Evolutionary conservation across 2,329 filamentous ascomycete genomes (phyloP).

Genomic region (Scytalidium sp.): DNA sequence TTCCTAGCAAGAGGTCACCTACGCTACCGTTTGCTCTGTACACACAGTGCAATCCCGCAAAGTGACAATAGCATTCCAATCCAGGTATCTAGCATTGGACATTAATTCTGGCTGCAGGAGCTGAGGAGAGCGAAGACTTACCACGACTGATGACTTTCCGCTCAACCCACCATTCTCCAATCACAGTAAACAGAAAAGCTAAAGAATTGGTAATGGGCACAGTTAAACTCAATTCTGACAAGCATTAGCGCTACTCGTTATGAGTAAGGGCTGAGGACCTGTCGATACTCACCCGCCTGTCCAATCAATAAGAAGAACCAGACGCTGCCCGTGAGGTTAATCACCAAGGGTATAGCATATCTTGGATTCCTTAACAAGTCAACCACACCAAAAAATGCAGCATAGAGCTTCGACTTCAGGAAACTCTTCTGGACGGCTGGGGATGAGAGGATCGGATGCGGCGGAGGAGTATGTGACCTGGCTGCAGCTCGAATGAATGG

Average conservation of each 20-base stretch:
- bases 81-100: conserved; percentile 64
- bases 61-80: conserved; percentile 78
- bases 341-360: conserved; percentile 79
- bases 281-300: conserved; percentile 66
- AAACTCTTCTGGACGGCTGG: conserved; percentile 53
- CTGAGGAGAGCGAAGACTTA: conserved; percentile 36
- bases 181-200: conserved; percentile 91
- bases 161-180: conserved; percentile 94
- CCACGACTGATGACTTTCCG: conserved; percentile 83
- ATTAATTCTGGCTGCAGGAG: conserved; percentile 7
- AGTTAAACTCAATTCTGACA: conserved; percentile 79
- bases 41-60: conserved; percentile 78
- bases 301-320: conserved; percentile 98
- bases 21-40: conserved; percentile 57
- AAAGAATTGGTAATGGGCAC: conserved; percentile 93
- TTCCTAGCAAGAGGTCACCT: background rate
- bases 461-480: conserved; percentile 64
- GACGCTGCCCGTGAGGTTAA: conserved; percentile 89
- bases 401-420: conserved; percentile 60
- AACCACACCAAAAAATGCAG: conserved; percentile 68
- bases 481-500: conserved; percentile 89
- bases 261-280: background rate
- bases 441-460: conserved; percentile 52
- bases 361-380: conserved; percentile 78
- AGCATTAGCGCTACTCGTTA: background rate